Evolutionary conservation across 2,329 filamentous ascomycete genomes (phyloP).

Genomic region (Claviceps cyperi): DNA sequence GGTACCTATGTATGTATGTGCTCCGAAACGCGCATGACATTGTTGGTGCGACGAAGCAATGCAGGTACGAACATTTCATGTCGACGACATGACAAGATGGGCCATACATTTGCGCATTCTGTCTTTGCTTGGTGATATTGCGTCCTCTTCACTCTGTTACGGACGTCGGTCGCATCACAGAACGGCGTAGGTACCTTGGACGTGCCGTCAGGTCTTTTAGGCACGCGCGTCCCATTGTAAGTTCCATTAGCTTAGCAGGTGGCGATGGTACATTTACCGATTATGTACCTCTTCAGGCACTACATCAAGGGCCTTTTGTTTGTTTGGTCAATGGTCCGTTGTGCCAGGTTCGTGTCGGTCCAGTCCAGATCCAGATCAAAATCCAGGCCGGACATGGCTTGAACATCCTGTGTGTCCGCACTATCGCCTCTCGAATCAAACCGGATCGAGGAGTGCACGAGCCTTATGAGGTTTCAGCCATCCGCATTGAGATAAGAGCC

Average conservation of each 20-base stretch:
- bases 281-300: too few relatives aligned
- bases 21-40: background rate
- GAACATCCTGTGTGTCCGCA: background rate
- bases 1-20: background rate
- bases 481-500: background rate
- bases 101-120: background rate
- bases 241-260: too few relatives aligned
- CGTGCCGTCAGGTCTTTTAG: too few relatives aligned
- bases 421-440: background rate
- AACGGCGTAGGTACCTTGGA: background rate
- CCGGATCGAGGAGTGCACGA: background rate
- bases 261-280: too few relatives aligned
- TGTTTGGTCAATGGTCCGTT: background rate
- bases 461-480: constrained; percentile 1
- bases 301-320: too few relatives aligned
- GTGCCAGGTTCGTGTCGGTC: background rate
- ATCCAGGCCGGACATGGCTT: background rate
- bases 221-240: too few relatives aligned
- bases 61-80: background rate
- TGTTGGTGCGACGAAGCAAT: constrained; percentile 1
- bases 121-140: constrained; percentile 1
- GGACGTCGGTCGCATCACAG: background rate
- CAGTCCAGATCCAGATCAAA: background rate
- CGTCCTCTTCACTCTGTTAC: background rate
- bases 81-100: background rate